Conservation (phyloP, 1,284 basidiomycete species). For the Moesziomyces globuligerus region DNA sequence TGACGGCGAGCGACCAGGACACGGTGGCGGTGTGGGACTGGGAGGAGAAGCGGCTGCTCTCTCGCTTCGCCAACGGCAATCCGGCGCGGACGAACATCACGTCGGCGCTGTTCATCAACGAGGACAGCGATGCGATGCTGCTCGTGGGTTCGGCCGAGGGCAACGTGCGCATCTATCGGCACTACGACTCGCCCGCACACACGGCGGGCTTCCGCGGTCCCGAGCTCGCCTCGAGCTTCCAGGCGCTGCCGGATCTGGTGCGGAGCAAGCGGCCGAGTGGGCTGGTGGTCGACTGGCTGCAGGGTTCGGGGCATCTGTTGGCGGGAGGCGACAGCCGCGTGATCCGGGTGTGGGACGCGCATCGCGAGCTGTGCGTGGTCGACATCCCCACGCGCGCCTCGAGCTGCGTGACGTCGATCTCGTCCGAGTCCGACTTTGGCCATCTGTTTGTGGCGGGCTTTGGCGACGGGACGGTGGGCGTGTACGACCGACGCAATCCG, state of each 20-base stretch:
- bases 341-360: constrained; percentile 94
- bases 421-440: constrained; percentile 80
- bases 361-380: constrained; percentile 83
- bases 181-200: constrained; percentile 73
- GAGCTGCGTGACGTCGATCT: constrained; percentile 86
- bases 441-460: constrained; percentile 90
- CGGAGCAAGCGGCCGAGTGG: constrained; percentile 79
- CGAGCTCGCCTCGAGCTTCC: constrained; percentile 90
- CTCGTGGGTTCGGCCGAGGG: constrained; percentile 89
- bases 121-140: constrained; percentile 91
- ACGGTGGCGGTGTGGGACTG: constrained; percentile 96
- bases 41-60: constrained; percentile 80
- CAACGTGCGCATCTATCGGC: constrained; percentile 87
- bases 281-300: constrained; percentile 92
- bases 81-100: constrained; percentile 84
- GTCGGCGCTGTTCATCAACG: constrained; percentile 91
- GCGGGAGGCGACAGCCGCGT: constrained; percentile 90
- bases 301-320: constrained; percentile 82
- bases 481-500: constrained; percentile 89
- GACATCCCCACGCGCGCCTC: constrained; percentile 89
- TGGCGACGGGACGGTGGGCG: constrained; percentile 87
- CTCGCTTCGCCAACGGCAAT: constrained; percentile 89
- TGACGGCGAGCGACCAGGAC: constrained; percentile 85
- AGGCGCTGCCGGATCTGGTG: constrained; percentile 83
- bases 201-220: constrained; percentile 69